phyloP scores from a whole-genome alignment of 352 stramenopile species.

The Phytophthora sp. region DNA sequence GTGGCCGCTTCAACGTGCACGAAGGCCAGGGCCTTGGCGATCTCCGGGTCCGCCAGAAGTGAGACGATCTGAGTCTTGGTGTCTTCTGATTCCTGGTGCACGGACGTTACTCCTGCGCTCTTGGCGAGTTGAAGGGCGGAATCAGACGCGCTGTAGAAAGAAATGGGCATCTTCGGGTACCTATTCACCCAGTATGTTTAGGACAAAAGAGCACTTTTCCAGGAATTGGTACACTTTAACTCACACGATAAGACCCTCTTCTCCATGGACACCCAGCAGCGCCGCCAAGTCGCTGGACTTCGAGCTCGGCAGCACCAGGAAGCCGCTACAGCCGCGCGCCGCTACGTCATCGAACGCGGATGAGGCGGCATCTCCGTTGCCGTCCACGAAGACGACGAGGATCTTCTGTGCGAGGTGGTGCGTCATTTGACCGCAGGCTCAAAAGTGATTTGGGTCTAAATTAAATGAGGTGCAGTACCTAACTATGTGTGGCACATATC shows the following conservation, averaged over 20 bases:
- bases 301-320: slow-evolving; percentile 51
- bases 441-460: slow-evolving; percentile 14
- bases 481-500: too few species aligned
- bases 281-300: slow-evolving; percentile 33
- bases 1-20: slow-evolving; percentile 46
- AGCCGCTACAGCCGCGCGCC: slow-evolving; percentile 55
- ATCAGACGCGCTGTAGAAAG: slow-evolving; percentile 59
- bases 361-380: slow-evolving; percentile 5
- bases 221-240: slow-evolving; percentile 22
- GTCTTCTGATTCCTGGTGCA: slow-evolving; percentile 34
- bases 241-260: slow-evolving; percentile 34
- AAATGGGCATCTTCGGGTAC: slow-evolving; percentile 66
- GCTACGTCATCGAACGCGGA: slow-evolving; percentile 52
- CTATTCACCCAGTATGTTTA: slow-evolving; percentile 32
- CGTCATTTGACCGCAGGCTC: too few species aligned
- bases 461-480: too few species aligned
- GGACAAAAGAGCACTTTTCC: not conserved
- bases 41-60: slow-evolving; percentile 37
- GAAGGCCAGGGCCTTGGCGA: slow-evolving; percentile 61
- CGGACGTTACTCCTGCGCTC: slow-evolving; percentile 38
- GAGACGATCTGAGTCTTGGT: slow-evolving; percentile 37
- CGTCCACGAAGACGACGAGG: slow-evolving; percentile 58
- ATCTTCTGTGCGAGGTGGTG: slow-evolving; percentile 57
- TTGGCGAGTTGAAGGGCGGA: slow-evolving; percentile 39
- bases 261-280: slow-evolving; percentile 45